Percentiles rank a stretch among this genome's conserved stretches.
phyloP scores from a whole-genome alignment of 352 stramenopile genomes.

The Phytophthora sp. region DNA sequence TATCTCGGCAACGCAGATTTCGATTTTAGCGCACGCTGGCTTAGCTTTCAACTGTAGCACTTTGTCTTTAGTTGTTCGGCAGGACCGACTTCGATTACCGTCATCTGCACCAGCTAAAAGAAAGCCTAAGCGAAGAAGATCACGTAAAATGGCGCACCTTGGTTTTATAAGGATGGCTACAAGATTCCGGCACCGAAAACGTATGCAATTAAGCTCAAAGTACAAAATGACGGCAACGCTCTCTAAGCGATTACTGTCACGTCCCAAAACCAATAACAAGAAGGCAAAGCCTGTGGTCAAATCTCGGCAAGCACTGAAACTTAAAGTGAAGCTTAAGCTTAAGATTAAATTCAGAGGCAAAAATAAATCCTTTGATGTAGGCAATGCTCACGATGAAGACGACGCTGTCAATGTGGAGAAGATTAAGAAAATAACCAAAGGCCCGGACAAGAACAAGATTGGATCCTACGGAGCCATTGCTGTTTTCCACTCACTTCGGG shows the following conservation, averaged over 20 bases:
- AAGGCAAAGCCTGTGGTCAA: not conserved
- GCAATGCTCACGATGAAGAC: not conserved
- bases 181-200: conserved; percentile 18
- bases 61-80: conserved; percentile 36
- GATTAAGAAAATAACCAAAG: conserved; percentile 3
- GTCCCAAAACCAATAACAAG: not conserved
- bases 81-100: conserved; percentile 10
- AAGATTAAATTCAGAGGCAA: conserved; percentile 10
- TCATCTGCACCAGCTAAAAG: not conserved
- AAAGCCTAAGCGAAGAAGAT: conserved; percentile 19
- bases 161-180: conserved; percentile 6
- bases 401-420: not conserved
- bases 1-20: conserved; percentile 34
- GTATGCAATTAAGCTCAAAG: conserved; percentile 4
- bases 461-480: conserved; percentile 37
- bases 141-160: not conserved
- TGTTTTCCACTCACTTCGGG: conserved; percentile 58
- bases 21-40: conserved; percentile 39
- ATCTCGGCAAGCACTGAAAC: not conserved
- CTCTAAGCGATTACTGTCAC: not conserved
- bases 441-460: conserved; percentile 26
- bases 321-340: conserved; percentile 12
- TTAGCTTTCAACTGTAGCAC: conserved; percentile 53
- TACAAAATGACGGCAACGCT: conserved; percentile 8
- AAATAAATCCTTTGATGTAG: not conserved